These are phyloP conservation scores for Eucalyptus microcorys DNA, from an alignment of 345 rosid species.

Conservation along the genomic window DNA sequence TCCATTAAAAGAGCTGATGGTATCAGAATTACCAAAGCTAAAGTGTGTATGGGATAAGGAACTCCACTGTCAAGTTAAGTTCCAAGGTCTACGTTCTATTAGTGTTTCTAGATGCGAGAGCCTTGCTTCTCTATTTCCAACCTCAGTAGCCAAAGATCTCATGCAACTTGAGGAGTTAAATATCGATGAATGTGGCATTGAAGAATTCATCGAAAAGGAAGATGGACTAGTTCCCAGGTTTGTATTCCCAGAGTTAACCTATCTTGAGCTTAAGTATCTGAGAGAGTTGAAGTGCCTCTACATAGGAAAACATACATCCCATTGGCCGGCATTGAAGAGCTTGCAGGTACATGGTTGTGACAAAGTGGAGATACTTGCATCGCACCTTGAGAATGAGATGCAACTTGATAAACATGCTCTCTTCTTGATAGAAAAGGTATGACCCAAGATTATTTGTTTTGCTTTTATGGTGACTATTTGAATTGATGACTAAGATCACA, in stretches of 20 bases:
- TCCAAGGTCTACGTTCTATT: fast-evolving
- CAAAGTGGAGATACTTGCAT: neutral
- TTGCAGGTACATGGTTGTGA: neutral
- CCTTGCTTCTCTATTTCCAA: neutral
- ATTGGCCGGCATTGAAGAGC: neutral
- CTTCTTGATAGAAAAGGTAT: neutral
- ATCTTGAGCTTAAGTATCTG: neutral
- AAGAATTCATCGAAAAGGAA: neutral
- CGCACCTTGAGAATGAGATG: neutral
- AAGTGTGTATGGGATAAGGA: neutral
- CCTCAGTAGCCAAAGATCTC: fast-evolving
- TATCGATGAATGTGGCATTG: neutral
- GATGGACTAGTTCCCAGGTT: neutral
- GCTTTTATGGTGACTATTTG: neutral
- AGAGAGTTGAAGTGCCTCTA: neutral
- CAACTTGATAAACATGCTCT: fast-evolving
- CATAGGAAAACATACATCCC: fast-evolving
- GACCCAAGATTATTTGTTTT: neutral
- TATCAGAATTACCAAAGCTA: neutral
- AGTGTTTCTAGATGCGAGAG: fast-evolving
- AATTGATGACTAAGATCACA: neutral
- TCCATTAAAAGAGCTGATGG: neutral
- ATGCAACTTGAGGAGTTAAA: fast-evolving
- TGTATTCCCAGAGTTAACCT: neutral
- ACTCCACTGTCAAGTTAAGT: fast-evolving